These are phyloP conservation scores for Neophaeococcomyces mojaviensis DNA, from an alignment of 2,329 filamentous ascomycete species.

Conservation along the genomic window DNA sequence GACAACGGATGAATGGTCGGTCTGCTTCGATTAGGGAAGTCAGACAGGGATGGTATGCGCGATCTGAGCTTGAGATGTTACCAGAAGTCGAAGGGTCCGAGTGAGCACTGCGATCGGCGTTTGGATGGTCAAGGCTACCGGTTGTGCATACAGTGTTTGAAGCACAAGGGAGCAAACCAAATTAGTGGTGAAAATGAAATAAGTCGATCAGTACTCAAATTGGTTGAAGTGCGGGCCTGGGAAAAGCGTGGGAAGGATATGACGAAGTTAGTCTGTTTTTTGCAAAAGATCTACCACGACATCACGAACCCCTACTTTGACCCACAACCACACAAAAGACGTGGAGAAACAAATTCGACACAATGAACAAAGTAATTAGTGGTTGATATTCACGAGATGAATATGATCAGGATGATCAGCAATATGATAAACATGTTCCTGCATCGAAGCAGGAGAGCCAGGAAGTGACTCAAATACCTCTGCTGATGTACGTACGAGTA, in stretches of 20 bases:
- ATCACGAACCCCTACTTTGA: background rate
- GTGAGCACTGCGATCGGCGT: constrained; percentile 2
- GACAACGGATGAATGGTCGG: too few relatives aligned
- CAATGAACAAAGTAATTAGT: too few relatives aligned
- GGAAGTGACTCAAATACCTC: too few relatives aligned
- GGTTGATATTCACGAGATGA: too few relatives aligned
- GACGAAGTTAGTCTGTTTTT: constrained; percentile 8
- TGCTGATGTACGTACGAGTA: too few relatives aligned
- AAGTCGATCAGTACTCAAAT: constrained; percentile 7
- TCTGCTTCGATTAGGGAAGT: background rate
- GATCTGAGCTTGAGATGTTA: background rate
- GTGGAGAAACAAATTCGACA: background rate
- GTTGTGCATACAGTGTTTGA: constrained; percentile 1
- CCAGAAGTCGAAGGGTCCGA: background rate
- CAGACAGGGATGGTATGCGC: background rate
- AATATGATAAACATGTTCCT: too few relatives aligned
- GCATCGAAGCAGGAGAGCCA: too few relatives aligned
- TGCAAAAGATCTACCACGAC: constrained; percentile 1
- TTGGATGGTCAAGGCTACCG: constrained; percentile 2
- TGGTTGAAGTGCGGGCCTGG: constrained; percentile 5
- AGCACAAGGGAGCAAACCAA: constrained; percentile 1
- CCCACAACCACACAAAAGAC: background rate
- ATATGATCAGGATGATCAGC: too few relatives aligned
- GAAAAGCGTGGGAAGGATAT: constrained; percentile 4
- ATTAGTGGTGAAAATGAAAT: constrained; percentile 5